Percentiles rank a stretch among this genome's conserved stretches.
These are phyloP conservation scores for Diaporthe helianthi DNA, from an alignment of 2,329 filamentous ascomycete genomes.

Conservation along the genomic window DNA sequence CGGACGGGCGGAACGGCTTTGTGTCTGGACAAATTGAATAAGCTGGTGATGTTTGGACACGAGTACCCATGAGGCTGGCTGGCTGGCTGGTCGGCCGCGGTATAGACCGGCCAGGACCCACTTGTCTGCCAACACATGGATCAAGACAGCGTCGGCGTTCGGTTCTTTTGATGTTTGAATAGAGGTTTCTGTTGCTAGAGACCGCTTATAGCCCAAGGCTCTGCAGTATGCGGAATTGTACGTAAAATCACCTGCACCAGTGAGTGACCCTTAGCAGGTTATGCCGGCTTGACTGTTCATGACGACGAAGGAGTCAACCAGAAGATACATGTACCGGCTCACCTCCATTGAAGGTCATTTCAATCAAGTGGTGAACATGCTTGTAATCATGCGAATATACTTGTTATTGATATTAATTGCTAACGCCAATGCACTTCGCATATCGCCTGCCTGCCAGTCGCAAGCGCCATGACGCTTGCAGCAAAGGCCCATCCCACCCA, in stretches of 20 bases:
- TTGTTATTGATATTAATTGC: constrained; percentile 1
- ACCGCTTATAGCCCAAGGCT: not conserved
- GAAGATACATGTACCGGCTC: no score
- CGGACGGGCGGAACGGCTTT: not conserved
- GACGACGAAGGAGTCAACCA: not conserved
- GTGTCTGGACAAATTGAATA: not conserved
- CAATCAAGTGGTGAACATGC: not conserved
- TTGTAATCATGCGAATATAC: not conserved
- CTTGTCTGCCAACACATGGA: not conserved
- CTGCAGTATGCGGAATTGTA: not conserved
- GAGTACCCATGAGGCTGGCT: not conserved
- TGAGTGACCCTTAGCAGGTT: not conserved
- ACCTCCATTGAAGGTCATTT: not conserved
- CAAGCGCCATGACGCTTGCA: not conserved
- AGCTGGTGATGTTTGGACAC: constrained; percentile 9
- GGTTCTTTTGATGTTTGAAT: not conserved
- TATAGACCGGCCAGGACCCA: not conserved
- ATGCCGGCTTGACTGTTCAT: no score
- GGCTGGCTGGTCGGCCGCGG: not conserved
- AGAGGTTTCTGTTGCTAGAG: not conserved
- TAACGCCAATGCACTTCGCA: constrained; percentile 14
- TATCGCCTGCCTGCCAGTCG: not conserved
- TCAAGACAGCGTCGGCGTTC: not conserved
- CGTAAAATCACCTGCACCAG: not conserved
- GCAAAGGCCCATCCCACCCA: not conserved